Evolutionary conservation across 2,329 filamentous ascomycete species (phyloP), one percentile per base, ranked within the genome.

Genomic region (Alternaria consortialis): DNA sequence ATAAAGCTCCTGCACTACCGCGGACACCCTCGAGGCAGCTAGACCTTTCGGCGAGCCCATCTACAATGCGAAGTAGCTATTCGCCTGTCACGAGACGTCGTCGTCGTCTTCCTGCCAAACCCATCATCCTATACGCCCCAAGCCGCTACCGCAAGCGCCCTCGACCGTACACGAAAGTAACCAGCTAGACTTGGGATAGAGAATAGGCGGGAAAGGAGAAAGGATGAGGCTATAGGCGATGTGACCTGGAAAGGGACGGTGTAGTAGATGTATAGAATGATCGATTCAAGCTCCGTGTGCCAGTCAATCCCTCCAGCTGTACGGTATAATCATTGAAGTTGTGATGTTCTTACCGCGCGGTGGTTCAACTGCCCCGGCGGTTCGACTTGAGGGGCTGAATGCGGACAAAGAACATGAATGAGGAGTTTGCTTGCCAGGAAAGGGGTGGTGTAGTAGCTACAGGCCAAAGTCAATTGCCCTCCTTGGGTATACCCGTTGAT

Each of bases 121-220:
- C 13, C 23, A 7, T 17, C 17, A 1, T 17, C 37, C 27, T 44
- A 20, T 31, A 53, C 31, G 9, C 17, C 29, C 5, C 8, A 53
- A 53, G 51, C 51, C 51, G 51, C 51, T 43, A 12, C 51, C 29
- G 2, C 37, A 12, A 53, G 51, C 25, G 29, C 51, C 13, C 27
- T 17, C 29, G 17, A 44, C 8, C 39, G 20, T 13, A 34, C 31
- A 29, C 27, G 25, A 51, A 13, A 12, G 15, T n/a, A 9, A 20
- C 20, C 17, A 13, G 13, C 13, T 20, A 25, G 39, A 36, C 17
- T 11, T 42, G 20, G 4, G 17, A 11, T 20, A 17, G 29, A 34
- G 7, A 32, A 4, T 5, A 25, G 32, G 4, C 3, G 46, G 9
- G 0, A 23, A 36, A 7, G 12, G 51, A 43, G 17, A 43, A 25